Evolutionary conservation across 2,329 filamentous ascomycete species (phyloP).

Genomic region (Aspergillus latus): DNA sequence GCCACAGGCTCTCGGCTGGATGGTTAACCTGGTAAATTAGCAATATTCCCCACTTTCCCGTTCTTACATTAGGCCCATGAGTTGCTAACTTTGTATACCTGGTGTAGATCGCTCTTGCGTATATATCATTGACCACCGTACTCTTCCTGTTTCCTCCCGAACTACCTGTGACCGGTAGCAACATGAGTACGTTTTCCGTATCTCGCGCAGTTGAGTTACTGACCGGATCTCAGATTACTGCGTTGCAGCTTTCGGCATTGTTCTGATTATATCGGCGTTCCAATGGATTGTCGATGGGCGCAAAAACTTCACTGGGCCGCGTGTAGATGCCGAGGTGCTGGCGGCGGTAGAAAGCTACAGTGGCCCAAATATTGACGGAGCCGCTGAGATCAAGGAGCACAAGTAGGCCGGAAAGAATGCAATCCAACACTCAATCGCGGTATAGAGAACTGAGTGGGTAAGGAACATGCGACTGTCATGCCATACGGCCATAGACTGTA

Average conservation of each 20-base stretch:
- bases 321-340: constrained; percentile 44
- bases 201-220: constrained; percentile 2
- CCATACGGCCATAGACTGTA: not conserved
- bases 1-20: constrained; percentile 57
- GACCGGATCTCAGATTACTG: constrained; percentile 37
- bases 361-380: constrained; percentile 1
- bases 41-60: too few relatives aligned
- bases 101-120: constrained; percentile 56
- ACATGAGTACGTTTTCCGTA: constrained; percentile 59
- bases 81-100: too few relatives aligned
- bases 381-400: not conserved
- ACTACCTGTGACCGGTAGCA: constrained; percentile 62
- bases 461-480: not conserved
- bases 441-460: too few relatives aligned
- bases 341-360: constrained; percentile 15
- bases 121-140: constrained; percentile 69
- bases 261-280: constrained; percentile 56
- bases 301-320: constrained; percentile 60
- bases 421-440: not conserved
- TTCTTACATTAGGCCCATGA: too few relatives aligned
- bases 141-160: constrained; percentile 73
- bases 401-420: not conserved
- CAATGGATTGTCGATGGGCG: constrained; percentile 63
- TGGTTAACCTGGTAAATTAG: constrained; percentile 53
- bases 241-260: constrained; percentile 57